Conservation (phyloP, 2,329 filamentous ascomycete genomes). For the Claviceps digitariae region DNA sequence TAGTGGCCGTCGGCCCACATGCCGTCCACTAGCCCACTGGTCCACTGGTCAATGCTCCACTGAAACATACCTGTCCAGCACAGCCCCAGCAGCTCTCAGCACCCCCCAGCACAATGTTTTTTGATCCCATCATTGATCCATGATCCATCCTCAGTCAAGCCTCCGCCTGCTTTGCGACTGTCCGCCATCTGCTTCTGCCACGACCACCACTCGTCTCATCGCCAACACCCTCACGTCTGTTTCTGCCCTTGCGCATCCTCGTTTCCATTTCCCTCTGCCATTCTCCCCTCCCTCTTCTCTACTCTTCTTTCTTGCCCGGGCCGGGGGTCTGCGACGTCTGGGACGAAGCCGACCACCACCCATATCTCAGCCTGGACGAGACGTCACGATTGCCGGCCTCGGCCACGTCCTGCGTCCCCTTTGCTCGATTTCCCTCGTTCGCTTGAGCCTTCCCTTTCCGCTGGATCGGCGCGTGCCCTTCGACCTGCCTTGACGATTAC, state of each 20-base stretch:
- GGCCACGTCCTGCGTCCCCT: neutral
- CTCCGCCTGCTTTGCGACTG: neutral
- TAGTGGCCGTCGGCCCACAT: too few relatives aligned
- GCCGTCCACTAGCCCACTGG: too few relatives aligned
- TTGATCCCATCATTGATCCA: too few relatives aligned
- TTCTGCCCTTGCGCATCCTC: neutral
- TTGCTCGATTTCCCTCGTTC: neutral
- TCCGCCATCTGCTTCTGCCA: constrained; percentile 2
- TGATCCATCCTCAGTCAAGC: too few relatives aligned
- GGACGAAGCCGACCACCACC: neutral
- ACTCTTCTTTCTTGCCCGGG: neutral
- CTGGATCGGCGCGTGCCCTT: constrained; percentile 1
- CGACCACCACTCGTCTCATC: constrained; percentile 1
- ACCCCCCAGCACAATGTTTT: too few relatives aligned
- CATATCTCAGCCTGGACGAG: neutral
- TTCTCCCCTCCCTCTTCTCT: neutral
- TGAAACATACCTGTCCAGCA: neutral
- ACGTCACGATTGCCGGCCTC: constrained; percentile 1
- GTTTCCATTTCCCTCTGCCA: too few relatives aligned
- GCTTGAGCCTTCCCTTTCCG: neutral
- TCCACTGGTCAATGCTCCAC: too few relatives aligned
- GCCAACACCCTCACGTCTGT: neutral
- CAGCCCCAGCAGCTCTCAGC: neutral
- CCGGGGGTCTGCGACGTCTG: constrained; percentile 3
- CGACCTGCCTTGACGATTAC: neutral